These are phyloP conservation scores for Globisporangium lucens DNA, from an alignment of 352 stramenopile species.

Conservation along the genomic window DNA sequence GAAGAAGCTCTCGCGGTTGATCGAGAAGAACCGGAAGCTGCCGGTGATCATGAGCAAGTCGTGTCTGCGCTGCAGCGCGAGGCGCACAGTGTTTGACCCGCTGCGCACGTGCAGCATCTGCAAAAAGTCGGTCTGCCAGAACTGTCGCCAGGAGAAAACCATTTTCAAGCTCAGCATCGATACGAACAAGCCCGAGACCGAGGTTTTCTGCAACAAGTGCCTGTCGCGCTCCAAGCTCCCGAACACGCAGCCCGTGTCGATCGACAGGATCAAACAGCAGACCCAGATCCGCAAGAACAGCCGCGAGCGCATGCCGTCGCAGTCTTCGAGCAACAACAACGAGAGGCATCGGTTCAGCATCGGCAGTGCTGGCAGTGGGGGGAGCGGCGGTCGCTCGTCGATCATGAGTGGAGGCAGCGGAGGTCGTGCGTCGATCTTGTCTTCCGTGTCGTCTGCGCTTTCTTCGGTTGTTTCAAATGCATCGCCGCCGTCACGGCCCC, in stretches of 20 bases:
- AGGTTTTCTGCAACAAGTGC: constrained; percentile 46
- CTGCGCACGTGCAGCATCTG: constrained; percentile 41
- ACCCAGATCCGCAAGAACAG: constrained; percentile 13
- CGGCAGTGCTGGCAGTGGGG: not conserved
- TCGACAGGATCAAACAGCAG: constrained; percentile 7
- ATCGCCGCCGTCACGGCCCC: not conserved
- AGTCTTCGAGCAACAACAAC: not conserved
- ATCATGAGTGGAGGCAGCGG: not conserved
- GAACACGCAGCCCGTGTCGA: constrained; percentile 20
- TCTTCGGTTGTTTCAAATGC: not conserved
- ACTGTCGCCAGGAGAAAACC: constrained; percentile 29
- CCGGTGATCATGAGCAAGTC: constrained; percentile 37
- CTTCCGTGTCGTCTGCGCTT: not conserved
- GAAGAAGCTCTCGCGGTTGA: constrained; percentile 35
- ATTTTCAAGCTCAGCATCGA: constrained; percentile 35
- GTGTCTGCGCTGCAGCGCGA: constrained; percentile 40
- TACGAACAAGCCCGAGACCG: constrained; percentile 27
- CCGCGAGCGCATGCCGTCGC: constrained; percentile 2
- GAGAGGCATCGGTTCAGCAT: not conserved
- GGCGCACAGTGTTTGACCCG: constrained; percentile 28
- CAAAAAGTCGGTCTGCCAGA: constrained; percentile 43
- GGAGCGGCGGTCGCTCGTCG: not conserved
- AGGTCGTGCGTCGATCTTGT: not conserved
- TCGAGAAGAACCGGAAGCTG: constrained; percentile 29
- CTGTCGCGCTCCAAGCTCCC: constrained; percentile 26